Base-by-base conservation (phyloP, 2,329 filamentous ascomycete species). In the Arthrobotrys musiformis region DNA sequence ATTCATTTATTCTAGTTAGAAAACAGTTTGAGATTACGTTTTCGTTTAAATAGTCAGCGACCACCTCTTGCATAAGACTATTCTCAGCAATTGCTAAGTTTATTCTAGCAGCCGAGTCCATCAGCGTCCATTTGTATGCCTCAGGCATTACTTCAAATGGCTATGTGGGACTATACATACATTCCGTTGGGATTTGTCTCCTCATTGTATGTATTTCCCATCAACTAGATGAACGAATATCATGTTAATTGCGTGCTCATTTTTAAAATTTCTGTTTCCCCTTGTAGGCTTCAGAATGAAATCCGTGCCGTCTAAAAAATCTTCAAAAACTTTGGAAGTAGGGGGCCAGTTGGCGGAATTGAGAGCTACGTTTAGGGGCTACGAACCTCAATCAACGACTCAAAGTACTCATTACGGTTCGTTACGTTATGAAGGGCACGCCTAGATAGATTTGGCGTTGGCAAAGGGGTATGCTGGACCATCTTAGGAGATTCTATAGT, bases 71-170 rank as follows among this genome's bases (percentile, higher is more conserved):
- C 69, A 75, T 78, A 24, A 78, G 63, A 17, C 42, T 63, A 30
- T 79, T 79, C 35, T 79, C 78, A 9, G 79, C 73, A n/a, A 79
- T 63, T 4, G 73, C 78, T 15, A 79, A 52, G 46, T 67, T 79
- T 26, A 79, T 70, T 35, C 69, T 78, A 44, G 33, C 13, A 26
- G 11, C n/a, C 30, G 2, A n/a, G 15, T 40, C 33, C 30, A 44
- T 54, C 17, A 24, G 22, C n/a, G 9, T 37, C 33, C 1, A 13
- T 44, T 50, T 50, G 17, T 19, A n/a, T 28, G 30, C 2, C 33
- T 8, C 9, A 1, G 22, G 3, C 28, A 50, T 30, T 24, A 37
- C 1, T 7, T n/a, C 15, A 7, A 50, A 28, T 26, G 30, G 9
- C 30, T 2, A 6, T 42, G 15, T n/a, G 15, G 6, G 37, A 13